These are phyloP conservation scores for Plantago ovata DNA, from an alignment of 257 asterid genomes.

Conservation along the genomic window DNA sequence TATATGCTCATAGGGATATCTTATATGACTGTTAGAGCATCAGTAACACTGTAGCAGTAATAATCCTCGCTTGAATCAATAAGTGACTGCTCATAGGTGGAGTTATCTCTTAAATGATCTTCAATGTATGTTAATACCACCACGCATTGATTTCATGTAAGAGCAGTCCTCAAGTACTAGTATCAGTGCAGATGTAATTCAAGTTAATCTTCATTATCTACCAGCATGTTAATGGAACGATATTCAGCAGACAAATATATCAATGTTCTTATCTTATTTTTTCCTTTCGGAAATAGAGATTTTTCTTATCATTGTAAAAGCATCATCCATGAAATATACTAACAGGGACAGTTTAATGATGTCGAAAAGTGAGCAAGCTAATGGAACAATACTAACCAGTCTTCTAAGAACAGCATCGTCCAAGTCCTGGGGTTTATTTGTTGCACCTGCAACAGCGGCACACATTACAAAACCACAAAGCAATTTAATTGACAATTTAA, in stretches of 20 bases:
- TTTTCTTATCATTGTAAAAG: not conserved
- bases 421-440: conserved; percentile 97
- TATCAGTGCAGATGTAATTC: not conserved
- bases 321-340: not conserved
- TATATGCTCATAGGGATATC: conserved; percentile 1
- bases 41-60: conserved; percentile 8
- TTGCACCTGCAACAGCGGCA: conserved; percentile 73
- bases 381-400: conserved; percentile 64
- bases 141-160: conserved; percentile 2
- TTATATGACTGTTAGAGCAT: conserved; percentile 8
- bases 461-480: conserved; percentile 13
- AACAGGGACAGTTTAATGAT: conserved; percentile 17
- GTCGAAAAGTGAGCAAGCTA: conserved; percentile 10
- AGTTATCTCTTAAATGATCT: no score
- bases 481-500: not conserved
- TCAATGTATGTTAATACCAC: not conserved
- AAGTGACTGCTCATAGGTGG: not conserved
- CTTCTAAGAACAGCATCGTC: conserved; percentile 99
- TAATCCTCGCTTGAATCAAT: not conserved
- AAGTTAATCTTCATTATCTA: not conserved
- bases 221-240: not conserved
- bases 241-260: conserved; percentile 2
- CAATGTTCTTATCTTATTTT: not conserved
- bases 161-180: conserved; percentile 1
- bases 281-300: no score